A percentile compares a stretch with the other conserved stretches of the same genome.
Evolutionary conservation across 495 filamentous ascomycete genomes (phyloP).

Genomic region (Tetracladium marchalianum): DNA sequence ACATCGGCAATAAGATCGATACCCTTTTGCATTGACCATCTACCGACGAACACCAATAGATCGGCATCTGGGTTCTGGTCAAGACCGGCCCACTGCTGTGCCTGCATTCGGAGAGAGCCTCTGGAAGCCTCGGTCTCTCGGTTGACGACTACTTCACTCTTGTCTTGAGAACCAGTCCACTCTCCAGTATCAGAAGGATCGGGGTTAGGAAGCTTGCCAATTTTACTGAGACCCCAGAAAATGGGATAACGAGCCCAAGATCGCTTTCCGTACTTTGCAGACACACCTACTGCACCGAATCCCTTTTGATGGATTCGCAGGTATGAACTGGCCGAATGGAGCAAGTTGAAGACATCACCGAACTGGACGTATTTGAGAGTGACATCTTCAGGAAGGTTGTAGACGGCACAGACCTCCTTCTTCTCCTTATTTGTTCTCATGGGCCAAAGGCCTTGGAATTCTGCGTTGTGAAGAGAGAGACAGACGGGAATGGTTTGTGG

Average conservation of each 20-base stretch:
- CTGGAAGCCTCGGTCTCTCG: constrained; percentile 45
- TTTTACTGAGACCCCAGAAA: constrained; percentile 64
- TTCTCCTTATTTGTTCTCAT: constrained; percentile 60
- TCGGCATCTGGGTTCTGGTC: constrained; percentile 57
- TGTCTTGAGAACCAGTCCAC: constrained; percentile 35
- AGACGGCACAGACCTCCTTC: constrained; percentile 62
- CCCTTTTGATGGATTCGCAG: constrained; percentile 66
- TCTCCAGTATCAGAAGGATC: constrained; percentile 66
- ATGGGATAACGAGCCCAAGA: constrained; percentile 69
- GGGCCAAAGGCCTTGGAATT: constrained; percentile 67
- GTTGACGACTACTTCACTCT: constrained; percentile 38
- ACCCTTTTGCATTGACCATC: constrained; percentile 74
- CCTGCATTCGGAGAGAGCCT: constrained; percentile 50
- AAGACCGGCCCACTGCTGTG: constrained; percentile 69
- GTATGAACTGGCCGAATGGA: constrained; percentile 65
- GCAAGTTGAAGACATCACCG: constrained; percentile 60
- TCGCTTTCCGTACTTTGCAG: constrained; percentile 65
- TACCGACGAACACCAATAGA: constrained; percentile 68
- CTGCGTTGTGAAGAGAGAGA: constrained; percentile 55
- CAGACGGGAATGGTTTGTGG: constrained; percentile 36
- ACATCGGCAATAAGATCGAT: constrained; percentile 72
- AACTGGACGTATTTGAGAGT: constrained; percentile 55
- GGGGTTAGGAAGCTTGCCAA: constrained; percentile 64
- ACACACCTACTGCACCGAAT: constrained; percentile 67
- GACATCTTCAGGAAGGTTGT: constrained; percentile 45